Conservation (phyloP, 371 early-diverging fungal species). For the Apophysomyces ossiformis region DNA sequence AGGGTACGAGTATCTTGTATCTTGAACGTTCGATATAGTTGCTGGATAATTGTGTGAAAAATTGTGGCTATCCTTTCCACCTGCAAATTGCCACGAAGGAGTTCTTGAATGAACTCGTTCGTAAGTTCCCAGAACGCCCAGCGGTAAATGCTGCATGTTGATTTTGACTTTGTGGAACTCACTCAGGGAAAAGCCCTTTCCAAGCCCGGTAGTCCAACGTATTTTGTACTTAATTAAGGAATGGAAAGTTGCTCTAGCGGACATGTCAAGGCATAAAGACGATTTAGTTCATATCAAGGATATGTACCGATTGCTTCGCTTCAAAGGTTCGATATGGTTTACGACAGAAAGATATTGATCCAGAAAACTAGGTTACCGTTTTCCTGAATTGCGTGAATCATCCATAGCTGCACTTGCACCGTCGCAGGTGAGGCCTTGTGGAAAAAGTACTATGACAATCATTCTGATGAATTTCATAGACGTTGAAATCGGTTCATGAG, state of each 20-base stretch:
- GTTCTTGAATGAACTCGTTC: conserved; percentile 95
- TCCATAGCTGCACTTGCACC: conserved; percentile 32
- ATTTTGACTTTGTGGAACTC: background rate
- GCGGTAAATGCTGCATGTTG: conserved; percentile 54
- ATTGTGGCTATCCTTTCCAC: conserved; percentile 98
- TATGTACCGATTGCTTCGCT: conserved; percentile 88
- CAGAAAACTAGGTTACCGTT: conserved; percentile 27
- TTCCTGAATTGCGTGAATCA: conserved; percentile 31
- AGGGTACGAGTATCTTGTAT: background rate
- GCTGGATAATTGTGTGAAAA: conserved; percentile 95
- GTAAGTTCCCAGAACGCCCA: conserved; percentile 91
- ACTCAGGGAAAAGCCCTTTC: conserved; percentile 33
- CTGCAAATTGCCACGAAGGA: conserved; percentile 94
- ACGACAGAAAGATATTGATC: background rate
- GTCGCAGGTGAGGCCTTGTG: conserved; percentile 16
- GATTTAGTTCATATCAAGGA: conserved; percentile 94
- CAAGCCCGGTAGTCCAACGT: conserved; percentile 75
- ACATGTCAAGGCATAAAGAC: conserved; percentile 86
- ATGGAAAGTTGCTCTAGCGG: conserved; percentile 91
- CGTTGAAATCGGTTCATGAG: conserved; percentile 89
- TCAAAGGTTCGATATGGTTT: conserved; percentile 66
- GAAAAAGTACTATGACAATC: background rate
- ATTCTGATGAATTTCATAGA: conserved; percentile 24
- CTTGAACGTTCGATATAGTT: conserved; percentile 53
- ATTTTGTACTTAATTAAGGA: conserved; percentile 93